These are phyloP conservation scores for Colletotrichum liriopes DNA, from an alignment of 2,329 filamentous ascomycete genomes.

Conservation along the genomic window DNA sequence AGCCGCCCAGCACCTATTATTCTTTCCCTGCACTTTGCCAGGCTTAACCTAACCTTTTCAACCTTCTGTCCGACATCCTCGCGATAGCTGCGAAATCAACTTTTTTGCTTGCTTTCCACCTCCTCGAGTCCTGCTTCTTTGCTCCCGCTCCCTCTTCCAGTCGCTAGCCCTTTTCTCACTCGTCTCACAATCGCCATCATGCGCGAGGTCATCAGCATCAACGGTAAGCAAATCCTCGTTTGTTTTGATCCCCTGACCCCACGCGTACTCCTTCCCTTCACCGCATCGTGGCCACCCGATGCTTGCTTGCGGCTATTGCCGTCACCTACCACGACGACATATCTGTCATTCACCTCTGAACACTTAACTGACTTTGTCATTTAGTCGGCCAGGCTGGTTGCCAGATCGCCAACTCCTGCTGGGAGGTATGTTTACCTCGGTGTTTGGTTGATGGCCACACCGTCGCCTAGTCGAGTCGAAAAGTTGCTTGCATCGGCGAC, in stretches of 20 bases:
- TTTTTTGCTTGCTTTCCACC: slow-evolving; percentile 33
- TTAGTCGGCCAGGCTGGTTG: slow-evolving; percentile 99
- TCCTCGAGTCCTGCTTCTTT: slow-evolving; percentile 29
- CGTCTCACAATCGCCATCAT: slow-evolving; percentile 72
- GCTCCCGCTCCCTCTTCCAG: slow-evolving; percentile 36
- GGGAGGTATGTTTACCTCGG: slow-evolving; percentile 85
- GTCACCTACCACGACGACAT: slow-evolving; percentile 45
- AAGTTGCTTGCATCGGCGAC: neutral
- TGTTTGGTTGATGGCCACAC: slow-evolving; percentile 21
- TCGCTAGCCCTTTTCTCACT: slow-evolving; percentile 45
- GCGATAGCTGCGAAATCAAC: slow-evolving; percentile 42
- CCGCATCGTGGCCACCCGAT: slow-evolving; percentile 57
- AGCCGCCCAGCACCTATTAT: slow-evolving; percentile 39
- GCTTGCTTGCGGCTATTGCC: slow-evolving; percentile 26
- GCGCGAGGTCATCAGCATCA: slow-evolving; percentile 99
- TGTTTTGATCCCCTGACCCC: slow-evolving; percentile 50
- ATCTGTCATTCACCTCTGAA: slow-evolving; percentile 30
- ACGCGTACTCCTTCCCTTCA: slow-evolving; percentile 61
- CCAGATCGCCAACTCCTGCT: slow-evolving; percentile 99
- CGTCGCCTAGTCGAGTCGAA: slow-evolving; percentile 14
- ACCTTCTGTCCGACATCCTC: slow-evolving; percentile 41
- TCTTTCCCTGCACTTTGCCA: slow-evolving; percentile 39
- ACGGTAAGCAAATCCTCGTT: slow-evolving; percentile 77
- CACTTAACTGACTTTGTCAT: slow-evolving; percentile 65
- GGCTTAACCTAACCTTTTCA: slow-evolving; percentile 38